Percentiles rank a stretch among this genome's conserved stretches.
Evolutionary conservation across 2,329 filamentous ascomycete species (phyloP).

Genomic region (Truncatella angustata): DNA sequence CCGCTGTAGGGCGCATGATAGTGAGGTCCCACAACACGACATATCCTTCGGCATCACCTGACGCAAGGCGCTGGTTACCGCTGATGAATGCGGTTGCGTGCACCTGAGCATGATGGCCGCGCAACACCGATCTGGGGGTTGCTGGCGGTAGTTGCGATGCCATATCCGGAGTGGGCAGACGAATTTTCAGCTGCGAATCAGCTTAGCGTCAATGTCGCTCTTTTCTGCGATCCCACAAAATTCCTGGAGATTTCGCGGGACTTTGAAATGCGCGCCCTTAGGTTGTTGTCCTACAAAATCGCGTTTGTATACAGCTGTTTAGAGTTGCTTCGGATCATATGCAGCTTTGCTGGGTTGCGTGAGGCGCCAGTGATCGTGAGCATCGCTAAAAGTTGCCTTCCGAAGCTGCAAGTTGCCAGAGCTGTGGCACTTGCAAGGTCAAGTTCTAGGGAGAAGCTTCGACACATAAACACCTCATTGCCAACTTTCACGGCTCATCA

Average conservation of each 20-base stretch:
- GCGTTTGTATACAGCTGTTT: too few species aligned
- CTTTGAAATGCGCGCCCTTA: too few species aligned
- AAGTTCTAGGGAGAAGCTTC: background rate
- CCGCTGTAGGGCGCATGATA: constrained; percentile 75
- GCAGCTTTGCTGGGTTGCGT: background rate
- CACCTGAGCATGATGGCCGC: constrained; percentile 79
- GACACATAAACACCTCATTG: too few species aligned
- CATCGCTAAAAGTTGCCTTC: constrained; percentile 5
- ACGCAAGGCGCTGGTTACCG: constrained; percentile 72
- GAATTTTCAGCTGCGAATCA: background rate
- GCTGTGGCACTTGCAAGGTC: background rate
- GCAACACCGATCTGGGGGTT: constrained; percentile 66
- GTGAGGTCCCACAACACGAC: constrained; percentile 82
- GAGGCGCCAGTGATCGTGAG: too few species aligned
- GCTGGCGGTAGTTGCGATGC: constrained; percentile 29
- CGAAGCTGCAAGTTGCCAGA: background rate
- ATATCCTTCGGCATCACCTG: constrained; percentile 88
- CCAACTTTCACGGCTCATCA: too few species aligned
- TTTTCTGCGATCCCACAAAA: too few species aligned
- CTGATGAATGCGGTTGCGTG: constrained; percentile 74
- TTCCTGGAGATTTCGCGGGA: background rate
- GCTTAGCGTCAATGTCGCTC: background rate
- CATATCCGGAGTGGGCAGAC: background rate
- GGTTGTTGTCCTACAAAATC: too few species aligned
- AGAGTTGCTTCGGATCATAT: too few species aligned